phyloP scores from a whole-genome alignment of 2,329 filamentous ascomycete genomes.

The Tolypocladium ophioglossoides region DNA sequence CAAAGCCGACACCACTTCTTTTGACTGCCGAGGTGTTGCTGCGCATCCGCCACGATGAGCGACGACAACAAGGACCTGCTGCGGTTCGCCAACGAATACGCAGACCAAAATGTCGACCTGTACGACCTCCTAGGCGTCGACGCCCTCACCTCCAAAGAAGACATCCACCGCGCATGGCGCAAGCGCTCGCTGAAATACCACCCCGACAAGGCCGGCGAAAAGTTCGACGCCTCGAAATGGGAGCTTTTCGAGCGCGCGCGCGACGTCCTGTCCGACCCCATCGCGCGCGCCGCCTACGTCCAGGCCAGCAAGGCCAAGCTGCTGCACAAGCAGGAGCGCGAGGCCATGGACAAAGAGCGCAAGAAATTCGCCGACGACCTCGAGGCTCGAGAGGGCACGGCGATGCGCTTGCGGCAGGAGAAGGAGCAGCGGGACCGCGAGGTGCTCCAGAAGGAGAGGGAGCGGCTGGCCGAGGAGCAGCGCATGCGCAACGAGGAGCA shows the following conservation, averaged over 20 bases:
- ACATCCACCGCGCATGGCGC: constrained; percentile 75
- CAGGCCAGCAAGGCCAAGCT: constrained; percentile 59
- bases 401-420: constrained; percentile 47
- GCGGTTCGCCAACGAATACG: constrained; percentile 46
- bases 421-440: constrained; percentile 24
- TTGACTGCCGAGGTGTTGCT: too few relatives aligned
- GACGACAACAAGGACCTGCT: constrained; percentile 37
- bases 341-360: constrained; percentile 62
- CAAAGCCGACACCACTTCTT: too few relatives aligned
- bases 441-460: constrained; percentile 25
- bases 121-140: constrained; percentile 66
- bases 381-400: constrained; percentile 62
- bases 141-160: constrained; percentile 53
- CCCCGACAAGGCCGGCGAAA: constrained; percentile 75
- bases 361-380: constrained; percentile 78
- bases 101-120: constrained; percentile 56
- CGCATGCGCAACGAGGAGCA: constrained; percentile 26
- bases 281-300: constrained; percentile 68
- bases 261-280: constrained; percentile 65
- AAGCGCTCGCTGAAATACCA: constrained; percentile 84
- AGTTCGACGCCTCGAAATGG: constrained; percentile 71
- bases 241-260: constrained; percentile 78
- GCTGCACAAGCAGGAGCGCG: constrained; percentile 59
- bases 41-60: constrained; percentile 13
- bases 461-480: constrained; percentile 24